phyloP scores from a whole-genome alignment of 768 basidiomycete genomes.

The Rhizopogon roseolus region DNA sequence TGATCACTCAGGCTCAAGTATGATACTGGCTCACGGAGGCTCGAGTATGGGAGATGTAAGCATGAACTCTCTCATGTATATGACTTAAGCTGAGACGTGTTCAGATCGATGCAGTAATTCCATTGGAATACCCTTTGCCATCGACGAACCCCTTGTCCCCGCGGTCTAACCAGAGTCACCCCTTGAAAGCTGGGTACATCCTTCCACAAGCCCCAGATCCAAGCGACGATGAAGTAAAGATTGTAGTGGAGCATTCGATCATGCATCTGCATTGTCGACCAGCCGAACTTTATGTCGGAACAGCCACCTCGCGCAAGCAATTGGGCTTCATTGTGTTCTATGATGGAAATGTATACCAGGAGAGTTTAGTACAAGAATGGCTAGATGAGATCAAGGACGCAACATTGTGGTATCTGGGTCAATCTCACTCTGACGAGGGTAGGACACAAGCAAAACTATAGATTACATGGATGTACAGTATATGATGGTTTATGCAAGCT shows the following conservation, averaged over 20 bases:
- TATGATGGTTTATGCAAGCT: background rate
- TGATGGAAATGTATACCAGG: conserved; percentile 44
- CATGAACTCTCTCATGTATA: background rate
- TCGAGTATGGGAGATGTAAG: conserved; percentile 9
- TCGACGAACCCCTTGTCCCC: conserved; percentile 20
- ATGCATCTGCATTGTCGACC: conserved; percentile 39
- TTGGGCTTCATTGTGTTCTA: conserved; percentile 30
- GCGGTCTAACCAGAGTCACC: conserved; percentile 11
- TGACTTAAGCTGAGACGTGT: conserved; percentile 22
- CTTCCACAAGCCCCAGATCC: background rate
- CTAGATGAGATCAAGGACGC: conserved; percentile 38
- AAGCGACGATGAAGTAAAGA: conserved; percentile 2
- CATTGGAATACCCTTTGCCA: conserved; percentile 31
- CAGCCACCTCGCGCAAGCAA: conserved; percentile 26
- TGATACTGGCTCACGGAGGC: conserved; percentile 11
- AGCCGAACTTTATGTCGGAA: conserved; percentile 39
- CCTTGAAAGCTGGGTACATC: conserved; percentile 5
- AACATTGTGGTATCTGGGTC: conserved; percentile 26
- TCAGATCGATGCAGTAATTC: conserved; percentile 13
- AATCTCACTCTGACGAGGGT: conserved; percentile 12
- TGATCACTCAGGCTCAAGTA: conserved; percentile 2
- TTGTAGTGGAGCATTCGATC: conserved; percentile 6
- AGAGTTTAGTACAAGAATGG: conserved; percentile 40
- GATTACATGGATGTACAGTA: background rate
- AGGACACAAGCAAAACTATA: too few relatives aligned